Evolutionary conservation across 176 grass and related monocot genomes (phyloP).

Genomic region (Bromus sterilis): DNA sequence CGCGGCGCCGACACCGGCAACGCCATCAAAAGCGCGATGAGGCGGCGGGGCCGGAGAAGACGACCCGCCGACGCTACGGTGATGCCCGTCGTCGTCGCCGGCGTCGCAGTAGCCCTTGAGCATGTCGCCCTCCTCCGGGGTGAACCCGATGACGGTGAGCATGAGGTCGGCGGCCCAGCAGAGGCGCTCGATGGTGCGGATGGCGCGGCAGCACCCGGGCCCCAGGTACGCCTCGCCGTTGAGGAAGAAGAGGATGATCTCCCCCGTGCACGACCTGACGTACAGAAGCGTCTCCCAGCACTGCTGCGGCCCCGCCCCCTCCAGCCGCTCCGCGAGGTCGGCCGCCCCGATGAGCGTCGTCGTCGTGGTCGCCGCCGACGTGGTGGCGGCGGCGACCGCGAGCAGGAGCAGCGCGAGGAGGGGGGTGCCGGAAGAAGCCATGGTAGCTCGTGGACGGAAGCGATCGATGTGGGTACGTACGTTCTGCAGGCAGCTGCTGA

Average conservation of each 20-base stretch:
- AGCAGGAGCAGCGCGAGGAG: constrained; percentile 5
- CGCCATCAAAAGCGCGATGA: neutral
- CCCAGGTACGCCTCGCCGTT: constrained; percentile 73
- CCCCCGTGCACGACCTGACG: constrained; percentile 60
- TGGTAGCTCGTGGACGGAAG: neutral
- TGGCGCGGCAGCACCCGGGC: constrained; percentile 48
- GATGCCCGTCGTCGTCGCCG: neutral
- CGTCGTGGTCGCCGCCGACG: neutral
- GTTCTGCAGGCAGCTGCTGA: neutral
- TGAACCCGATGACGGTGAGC: constrained; percentile 56
- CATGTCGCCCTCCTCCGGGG: constrained; percentile 63
- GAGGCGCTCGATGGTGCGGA: constrained; percentile 52
- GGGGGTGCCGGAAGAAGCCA: neutral
- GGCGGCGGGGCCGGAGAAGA: neutral
- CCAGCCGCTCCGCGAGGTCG: constrained; percentile 20
- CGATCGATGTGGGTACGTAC: too few relatives aligned
- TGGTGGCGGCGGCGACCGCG: neutral
- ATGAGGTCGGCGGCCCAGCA: constrained; percentile 78
- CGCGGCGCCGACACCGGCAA: too few relatives aligned
- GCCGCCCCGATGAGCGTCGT: neutral
- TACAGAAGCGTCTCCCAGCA: constrained; percentile 62
- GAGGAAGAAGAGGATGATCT: constrained; percentile 78
- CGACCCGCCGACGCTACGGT: neutral
- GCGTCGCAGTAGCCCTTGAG: constrained; percentile 57
- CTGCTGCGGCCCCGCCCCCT: constrained; percentile 25